Evolutionary conservation across 2,329 filamentous ascomycete genomes (phyloP).

Genomic region (Diaporthe citrichinensis): DNA sequence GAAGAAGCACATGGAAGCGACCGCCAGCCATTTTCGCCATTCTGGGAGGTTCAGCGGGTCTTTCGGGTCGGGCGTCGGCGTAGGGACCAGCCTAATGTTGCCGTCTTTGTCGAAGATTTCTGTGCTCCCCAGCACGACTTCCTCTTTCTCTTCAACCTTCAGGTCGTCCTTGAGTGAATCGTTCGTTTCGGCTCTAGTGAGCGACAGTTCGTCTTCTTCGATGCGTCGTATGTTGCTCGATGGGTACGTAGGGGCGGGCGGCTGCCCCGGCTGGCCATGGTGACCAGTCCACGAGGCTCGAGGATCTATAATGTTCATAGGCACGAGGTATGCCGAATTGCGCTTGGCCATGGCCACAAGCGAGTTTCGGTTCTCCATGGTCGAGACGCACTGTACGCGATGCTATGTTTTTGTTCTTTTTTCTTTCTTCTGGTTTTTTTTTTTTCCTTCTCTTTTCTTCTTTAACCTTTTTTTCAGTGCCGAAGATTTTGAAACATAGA

Average conservation of each 20-base stretch:
- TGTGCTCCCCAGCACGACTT: slow-evolving; percentile 39
- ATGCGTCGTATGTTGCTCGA: background rate
- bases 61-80: slow-evolving; percentile 30
- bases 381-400: background rate
- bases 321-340: slow-evolving; percentile 15
- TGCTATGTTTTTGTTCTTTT: no score
- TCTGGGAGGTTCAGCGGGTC: slow-evolving; percentile 19
- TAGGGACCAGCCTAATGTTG: slow-evolving; percentile 43
- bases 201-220: slow-evolving; percentile 25
- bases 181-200: slow-evolving; percentile 19
- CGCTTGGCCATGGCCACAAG: slow-evolving; percentile 12
- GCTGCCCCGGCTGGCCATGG: background rate
- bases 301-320: slow-evolving; percentile 21
- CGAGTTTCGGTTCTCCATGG: slow-evolving; percentile 18
- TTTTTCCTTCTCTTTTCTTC: background rate
- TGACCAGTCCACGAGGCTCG: background rate
- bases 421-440: no score
- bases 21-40: slow-evolving; percentile 30
- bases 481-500: background rate
- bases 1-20: slow-evolving; percentile 28
- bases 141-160: slow-evolving; percentile 15
- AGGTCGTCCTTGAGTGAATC: slow-evolving; percentile 4
- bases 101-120: slow-evolving; percentile 43
- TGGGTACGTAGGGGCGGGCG: background rate
- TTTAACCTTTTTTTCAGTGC: background rate